Base-by-base conservation (phyloP, 2,329 filamentous ascomycete species). In the Monilinia fructigena region DNA sequence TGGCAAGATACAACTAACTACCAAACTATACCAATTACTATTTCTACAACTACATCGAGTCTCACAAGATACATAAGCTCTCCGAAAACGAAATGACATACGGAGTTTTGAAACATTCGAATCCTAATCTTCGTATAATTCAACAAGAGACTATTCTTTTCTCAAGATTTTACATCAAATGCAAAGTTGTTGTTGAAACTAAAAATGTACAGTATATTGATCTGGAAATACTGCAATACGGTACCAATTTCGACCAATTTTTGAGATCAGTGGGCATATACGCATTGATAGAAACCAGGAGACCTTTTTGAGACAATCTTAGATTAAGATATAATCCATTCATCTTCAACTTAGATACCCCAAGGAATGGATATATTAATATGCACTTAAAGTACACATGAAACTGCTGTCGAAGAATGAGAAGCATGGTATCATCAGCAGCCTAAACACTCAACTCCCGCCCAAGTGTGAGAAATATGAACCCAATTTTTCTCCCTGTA, bases 391-490 rank as follows among this genome's bases (percentile, higher is more conserved):
- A 16, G 23, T 40, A 31, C 40, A 50, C n/a, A 65, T 59, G 38
- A 20, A 35, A 42, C 38, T 53, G 47, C 47, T 40, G n/a, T 26
- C 47, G 42, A 52, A n/a, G 55, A 61, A n/a, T 61, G 28, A 61
- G 55, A 60, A 42, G 47, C 55, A 65, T 65, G 55, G 63, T 61
- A 61, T 65, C 63, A 61, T 65, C 48, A 65, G 53, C 26, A 61
- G 38, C 26, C 45, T 50, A 20, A 65, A 42, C 48, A 54, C 12
- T 54, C 35, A 62, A 63, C 60, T 63, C 60, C 35, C 60, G 31
- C 11, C 45, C 52, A 63, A 55, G 11, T 26, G 8, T 60, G 20
- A 56, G 42, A 48, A 48, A 20, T 23, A 60, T 60, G 20, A 59
- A 26, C 23, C 42, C 38, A 26, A 8, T 38, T 56, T 28, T 23